Base-by-base conservation (phyloP, 2,329 filamentous ascomycete species). In the Monilinia fructigena region DNA sequence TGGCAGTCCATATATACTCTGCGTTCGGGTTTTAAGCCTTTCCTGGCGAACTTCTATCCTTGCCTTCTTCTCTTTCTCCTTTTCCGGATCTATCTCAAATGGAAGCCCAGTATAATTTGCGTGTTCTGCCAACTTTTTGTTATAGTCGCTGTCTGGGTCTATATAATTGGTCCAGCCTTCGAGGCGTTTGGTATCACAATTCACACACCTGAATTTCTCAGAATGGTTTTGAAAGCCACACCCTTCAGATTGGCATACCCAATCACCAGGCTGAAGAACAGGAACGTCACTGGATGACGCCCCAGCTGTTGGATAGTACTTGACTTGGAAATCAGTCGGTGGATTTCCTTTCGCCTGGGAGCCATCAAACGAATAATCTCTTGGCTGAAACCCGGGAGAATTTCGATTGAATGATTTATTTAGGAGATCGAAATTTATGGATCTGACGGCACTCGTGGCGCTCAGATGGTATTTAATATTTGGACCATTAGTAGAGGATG, bases 1-100 rank as follows among this genome's bases (percentile, higher is more conserved):
- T 26, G 63, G 63, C n/a, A 65, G 38, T 18, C 55, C 55, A 52
- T 65, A 65, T 5, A 59, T 42, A 50, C 54, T 60, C 40, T 65
- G 31, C 14, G 2, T 14, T 40, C 63, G 55, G 38, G 4, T 28
- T 23, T 35, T 0, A 4, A 65, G 35, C 48, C 8, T 60, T 7
- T 42, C 45, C 26, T 63, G n/a, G 14, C 60, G 60, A 3, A 16
- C 10, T 54, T 18, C 60, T 23, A 63, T 18, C 45, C 58, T 60
- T 35, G n/a, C 23, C 16, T 38, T 38, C 28, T 26, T 60, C 58
- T 26, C 14, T 26, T 50, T 31, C 14, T 60, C 58, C n/a, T 60
- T 35, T 26, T 12, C 58, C n/a, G 45, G 28, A 60, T 50, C 58
- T 23, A 60, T 50, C 2, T 60, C 20, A 18, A 50, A 50, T 20